phyloP scores from a whole-genome alignment of 352 stramenopile genomes.

The Pythium utonaiense region DNA sequence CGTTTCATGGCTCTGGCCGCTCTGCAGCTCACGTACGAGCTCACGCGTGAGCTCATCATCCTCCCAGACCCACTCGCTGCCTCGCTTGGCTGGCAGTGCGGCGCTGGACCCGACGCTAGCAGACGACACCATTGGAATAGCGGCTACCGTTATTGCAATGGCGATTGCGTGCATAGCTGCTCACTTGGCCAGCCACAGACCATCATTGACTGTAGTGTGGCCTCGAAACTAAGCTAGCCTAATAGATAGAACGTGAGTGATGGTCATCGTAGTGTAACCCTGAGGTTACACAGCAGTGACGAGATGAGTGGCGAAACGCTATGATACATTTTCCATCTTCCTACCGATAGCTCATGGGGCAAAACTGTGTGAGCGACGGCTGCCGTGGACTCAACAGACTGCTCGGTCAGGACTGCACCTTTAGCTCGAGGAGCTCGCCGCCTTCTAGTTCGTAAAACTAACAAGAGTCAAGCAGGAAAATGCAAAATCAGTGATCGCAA shows the following conservation, averaged over 20 bases:
- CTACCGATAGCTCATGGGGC: neutral
- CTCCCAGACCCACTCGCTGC: constrained; percentile 30
- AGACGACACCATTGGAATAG: neutral
- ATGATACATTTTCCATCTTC: neutral
- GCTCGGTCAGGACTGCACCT: neutral
- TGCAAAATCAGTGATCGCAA: no score
- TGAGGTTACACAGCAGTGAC: neutral
- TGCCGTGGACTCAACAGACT: no score
- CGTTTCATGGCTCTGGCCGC: constrained; percentile 37
- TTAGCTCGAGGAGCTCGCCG: constrained; percentile 64
- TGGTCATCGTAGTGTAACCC: neutral
- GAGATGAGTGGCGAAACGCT: no score
- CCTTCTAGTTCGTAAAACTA: constrained; percentile 68
- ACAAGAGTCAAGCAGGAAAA: neutral
- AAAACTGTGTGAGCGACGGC: neutral
- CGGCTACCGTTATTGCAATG: no score
- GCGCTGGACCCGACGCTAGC: neutral
- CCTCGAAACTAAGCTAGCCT: neutral
- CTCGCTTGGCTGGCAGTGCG: constrained; percentile 1
- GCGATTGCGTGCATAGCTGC: no score
- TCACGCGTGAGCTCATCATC: constrained; percentile 25
- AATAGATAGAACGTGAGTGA: neutral
- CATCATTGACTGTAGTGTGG: neutral
- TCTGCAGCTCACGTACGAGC: constrained; percentile 29
- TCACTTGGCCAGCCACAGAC: neutral